Base-by-base conservation (phyloP, 176 grass and related monocot species). In the Rhynchospora tenuis region DNA sequence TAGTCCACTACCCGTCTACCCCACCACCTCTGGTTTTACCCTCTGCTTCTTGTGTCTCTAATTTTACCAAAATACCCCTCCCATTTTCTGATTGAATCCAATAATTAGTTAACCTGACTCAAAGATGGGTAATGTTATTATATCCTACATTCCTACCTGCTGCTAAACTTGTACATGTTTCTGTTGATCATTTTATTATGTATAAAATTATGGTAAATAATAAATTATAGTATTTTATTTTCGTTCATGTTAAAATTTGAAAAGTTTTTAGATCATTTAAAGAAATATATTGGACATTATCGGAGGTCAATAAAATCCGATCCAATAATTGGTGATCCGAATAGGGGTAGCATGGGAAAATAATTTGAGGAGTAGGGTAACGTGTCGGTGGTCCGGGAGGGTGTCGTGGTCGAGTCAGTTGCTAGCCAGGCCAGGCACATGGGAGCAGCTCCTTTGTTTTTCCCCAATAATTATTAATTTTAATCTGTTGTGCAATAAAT, bases 361-460 rank as follows among this genome's bases (percentile, higher is more conserved):
- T 54, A 27, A 7, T 2, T 3, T 12, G 48, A 24, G 16, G 28
- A 8, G 79, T 63, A 33, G 52, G 33, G 79, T 64, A 47, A 81
- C 79, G 38, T 81, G 79, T 65, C 60, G 57, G 27, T 81, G 59
- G 79, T 81, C 42, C 79, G 31, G 24, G 23, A 16, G 2, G 7
- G 60, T n/a, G 60, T 56, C 56, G 77, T 80, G 28, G 54, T 80
- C 23, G 23, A 48, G 77, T 59, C 77, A 45, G 77, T 80, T 62
- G 19, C 56, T 80, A 26, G 28, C 56, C 77, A 80, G 79, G 19
- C n/a, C 38, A 64, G n/a, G 59, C 59, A 65, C 79, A 64, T 81
- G 79, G 29, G 9, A 62, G 16, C 56, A 62, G 33, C 79, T 46
- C 54, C 76, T 60, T 60, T 79, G 28, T 29, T 58, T 58, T 26